Evolutionary conservation across 78 protist species (phyloP).

Genomic region (Polysphondylium violaceum): DNA sequence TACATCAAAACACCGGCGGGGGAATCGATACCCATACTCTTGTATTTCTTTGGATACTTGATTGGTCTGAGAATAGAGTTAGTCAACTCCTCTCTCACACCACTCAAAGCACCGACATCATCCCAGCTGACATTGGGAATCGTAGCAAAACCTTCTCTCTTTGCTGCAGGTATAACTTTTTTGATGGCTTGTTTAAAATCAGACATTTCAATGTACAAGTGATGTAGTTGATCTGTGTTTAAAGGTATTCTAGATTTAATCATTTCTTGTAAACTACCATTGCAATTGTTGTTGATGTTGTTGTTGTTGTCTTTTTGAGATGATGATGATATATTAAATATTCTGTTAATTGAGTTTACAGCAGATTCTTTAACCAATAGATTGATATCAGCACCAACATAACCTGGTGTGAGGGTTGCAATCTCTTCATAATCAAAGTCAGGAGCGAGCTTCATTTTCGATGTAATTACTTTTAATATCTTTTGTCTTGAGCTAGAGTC

Average conservation of each 20-base stretch:
- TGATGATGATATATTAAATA: conserved; percentile 39
- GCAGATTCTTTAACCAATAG: conserved; percentile 96
- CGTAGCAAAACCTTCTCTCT: conserved; percentile 97
- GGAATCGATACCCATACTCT: conserved; percentile 55
- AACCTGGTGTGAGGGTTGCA: conserved; percentile 92
- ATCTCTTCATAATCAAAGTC: conserved; percentile 83
- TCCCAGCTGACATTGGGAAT: conserved; percentile 98
- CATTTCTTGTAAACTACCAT: neutral
- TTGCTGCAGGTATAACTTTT: conserved; percentile 96
- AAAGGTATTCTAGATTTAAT: conserved; percentile 33
- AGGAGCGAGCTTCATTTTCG: conserved; percentile 30
- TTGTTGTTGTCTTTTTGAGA: neutral
- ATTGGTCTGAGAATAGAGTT: conserved; percentile 87
- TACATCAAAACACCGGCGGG: conserved; percentile 88
- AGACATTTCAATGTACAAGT: conserved; percentile 81
- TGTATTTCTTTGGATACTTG: conserved; percentile 59
- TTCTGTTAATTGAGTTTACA: conserved; percentile 88
- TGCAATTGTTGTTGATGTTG: neutral
- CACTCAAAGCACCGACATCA: conserved; percentile 96
- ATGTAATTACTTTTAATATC: conserved; percentile 82
- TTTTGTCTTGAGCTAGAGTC: conserved; percentile 80
- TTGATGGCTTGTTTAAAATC: conserved; percentile 92
- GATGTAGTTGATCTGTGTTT: neutral
- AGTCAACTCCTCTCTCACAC: conserved; percentile 89
- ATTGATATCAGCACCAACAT: conserved; percentile 90